Percentiles rank a stretch among this genome's conserved stretches.
Conservation (phyloP, 2,329 filamentous ascomycete species). For the Aureobasidium sp. region DNA sequence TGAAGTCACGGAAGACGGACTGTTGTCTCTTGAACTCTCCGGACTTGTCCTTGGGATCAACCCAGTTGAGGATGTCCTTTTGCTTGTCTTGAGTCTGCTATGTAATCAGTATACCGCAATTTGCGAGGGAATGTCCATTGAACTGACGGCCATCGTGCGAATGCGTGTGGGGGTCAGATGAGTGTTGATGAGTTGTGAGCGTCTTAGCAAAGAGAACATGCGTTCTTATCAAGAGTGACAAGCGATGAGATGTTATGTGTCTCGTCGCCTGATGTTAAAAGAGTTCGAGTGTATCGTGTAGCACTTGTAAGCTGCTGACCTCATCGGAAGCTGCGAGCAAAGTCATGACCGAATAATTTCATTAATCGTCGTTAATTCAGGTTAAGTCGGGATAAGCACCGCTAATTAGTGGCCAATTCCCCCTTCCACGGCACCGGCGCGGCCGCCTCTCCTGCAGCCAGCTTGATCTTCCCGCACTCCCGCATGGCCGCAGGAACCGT, state of each 20-base stretch:
- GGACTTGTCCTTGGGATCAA: slow-evolving; percentile 64
- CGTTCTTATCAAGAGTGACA: neutral
- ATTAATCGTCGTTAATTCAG: slow-evolving; percentile 1
- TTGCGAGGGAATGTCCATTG: neutral
- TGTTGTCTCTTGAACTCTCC: slow-evolving; percentile 90
- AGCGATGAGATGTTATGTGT: neutral
- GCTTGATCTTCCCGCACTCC: slow-evolving; percentile 9
- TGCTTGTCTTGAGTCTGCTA: slow-evolving; percentile 21
- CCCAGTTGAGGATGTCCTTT: slow-evolving; percentile 70
- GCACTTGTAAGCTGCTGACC: slow-evolving; percentile 10
- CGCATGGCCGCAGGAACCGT: slow-evolving; percentile 11
- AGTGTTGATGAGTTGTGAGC: slow-evolving; percentile 4
- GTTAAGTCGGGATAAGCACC: neutral
- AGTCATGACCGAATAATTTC: neutral
- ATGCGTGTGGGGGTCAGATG: neutral
- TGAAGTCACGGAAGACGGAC: slow-evolving; percentile 74
- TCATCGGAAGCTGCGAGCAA: neutral
- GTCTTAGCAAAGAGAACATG: slow-evolving; percentile 14
- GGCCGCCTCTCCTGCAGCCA: neutral
- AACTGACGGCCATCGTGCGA: slow-evolving; percentile 16
- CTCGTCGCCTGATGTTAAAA: neutral
- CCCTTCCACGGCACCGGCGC: neutral
- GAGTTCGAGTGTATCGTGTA: neutral
- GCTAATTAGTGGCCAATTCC: neutral
- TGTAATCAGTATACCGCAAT: neutral